A percentile compares a stretch with the other conserved stretches of the same genome.
phyloP scores from a whole-genome alignment of 306 rosid species.

The Parietaria judaica region DNA sequence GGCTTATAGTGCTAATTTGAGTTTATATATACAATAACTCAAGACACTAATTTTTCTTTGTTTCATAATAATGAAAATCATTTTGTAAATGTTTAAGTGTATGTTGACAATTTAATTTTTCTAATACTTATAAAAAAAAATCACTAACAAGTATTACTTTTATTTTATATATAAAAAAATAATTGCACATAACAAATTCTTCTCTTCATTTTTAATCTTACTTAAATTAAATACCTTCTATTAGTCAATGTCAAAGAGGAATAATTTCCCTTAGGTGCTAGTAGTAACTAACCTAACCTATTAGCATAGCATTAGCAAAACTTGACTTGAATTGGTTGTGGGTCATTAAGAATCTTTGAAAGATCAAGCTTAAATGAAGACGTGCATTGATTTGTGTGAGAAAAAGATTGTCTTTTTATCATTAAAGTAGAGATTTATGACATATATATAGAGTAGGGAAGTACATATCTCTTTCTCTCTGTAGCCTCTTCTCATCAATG shows the following conservation, averaged over 20 bases:
- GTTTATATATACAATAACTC: too few species aligned
- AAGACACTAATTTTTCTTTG: too few species aligned
- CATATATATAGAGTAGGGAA: neutral
- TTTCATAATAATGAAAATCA: too few species aligned
- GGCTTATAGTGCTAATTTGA: too few species aligned
- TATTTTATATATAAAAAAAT: too few species aligned
- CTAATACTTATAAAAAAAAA: too few species aligned
- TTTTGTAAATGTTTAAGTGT: too few species aligned
- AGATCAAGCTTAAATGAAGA: slow-evolving; percentile 1
- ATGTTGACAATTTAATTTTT: too few species aligned
- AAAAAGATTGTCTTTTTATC: slow-evolving; percentile 8
- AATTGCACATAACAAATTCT: too few species aligned
- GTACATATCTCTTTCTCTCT: slow-evolving; percentile 2
- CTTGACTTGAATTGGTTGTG: neutral
- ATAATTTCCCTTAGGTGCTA: neutral
- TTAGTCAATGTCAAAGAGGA: neutral
- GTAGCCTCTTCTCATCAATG: neutral
- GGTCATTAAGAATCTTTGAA: slow-evolving; percentile 5
- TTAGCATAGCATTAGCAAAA: neutral
- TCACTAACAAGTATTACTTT: too few species aligned
- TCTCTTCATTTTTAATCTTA: too few species aligned
- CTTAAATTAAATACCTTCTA: too few species aligned
- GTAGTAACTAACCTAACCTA: neutral
- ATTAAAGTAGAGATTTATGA: neutral
- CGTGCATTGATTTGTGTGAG: slow-evolving; percentile 23